Evolutionary conservation across 2,329 filamentous ascomycete genomes (phyloP), one percentile per base, ranked within the genome.

Genomic region (Alternaria gaisen): DNA sequence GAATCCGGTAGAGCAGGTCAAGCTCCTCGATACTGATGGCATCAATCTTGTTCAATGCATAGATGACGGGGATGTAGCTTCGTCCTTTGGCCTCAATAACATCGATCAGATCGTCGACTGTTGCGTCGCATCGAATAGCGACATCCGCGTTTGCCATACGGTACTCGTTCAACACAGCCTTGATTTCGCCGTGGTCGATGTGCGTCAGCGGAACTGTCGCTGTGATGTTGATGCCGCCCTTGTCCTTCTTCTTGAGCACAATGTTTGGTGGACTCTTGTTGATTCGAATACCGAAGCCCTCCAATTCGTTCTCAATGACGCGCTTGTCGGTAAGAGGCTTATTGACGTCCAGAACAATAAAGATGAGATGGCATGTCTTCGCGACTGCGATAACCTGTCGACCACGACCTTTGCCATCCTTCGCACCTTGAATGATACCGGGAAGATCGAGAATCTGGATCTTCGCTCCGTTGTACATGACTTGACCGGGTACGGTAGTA

Each of bases 191-290:
- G 70, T 93, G 86, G 78, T 95, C 92, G 74, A 99, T 97, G 80
- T 99, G 93, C 24, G 91, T 91, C 70, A 99, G 84, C 5, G 94
- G 93, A 44, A 95, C 90, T 3, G 95, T 99, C 81, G 88, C 95
- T n/a, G 94, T 97, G 76, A 99, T 95, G 75, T 92, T 94, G 76
- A 99, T 88, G 36, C 95, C 95, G 70, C 95, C 95, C 83, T 98
- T 98, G 81, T 99, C 95, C 85, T 99, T 99, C 86, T 99, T 99
- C 83, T 90, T 96, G 85, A 97, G 97, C n/a, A 95, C 92, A 74
- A 99, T 99, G 79, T 99, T 99, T 41, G 95, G 95, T 26, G 95
- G 95, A 72, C 89, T 83, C 84, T 98, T 99, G 85, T 99, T 99
- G 84, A 98, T 94, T 58, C 95, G 88, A 77, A 99, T 97, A 34